Conservation (phyloP, 148 eudicot genomes). For the Chenopodium album region DNA sequence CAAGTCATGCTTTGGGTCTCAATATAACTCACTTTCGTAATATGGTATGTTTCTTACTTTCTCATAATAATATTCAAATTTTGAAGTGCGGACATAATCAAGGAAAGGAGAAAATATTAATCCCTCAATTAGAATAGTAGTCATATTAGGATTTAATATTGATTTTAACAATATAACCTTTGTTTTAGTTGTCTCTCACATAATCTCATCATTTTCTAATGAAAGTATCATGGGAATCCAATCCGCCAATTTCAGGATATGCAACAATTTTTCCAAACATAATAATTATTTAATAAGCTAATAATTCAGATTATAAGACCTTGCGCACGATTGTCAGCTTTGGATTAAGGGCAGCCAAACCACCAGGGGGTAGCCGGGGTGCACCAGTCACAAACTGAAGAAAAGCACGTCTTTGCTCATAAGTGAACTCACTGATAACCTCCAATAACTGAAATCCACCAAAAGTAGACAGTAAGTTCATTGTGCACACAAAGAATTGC, state of each 20-base stretch:
- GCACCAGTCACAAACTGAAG: conserved; percentile 95
- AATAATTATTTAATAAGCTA: background rate
- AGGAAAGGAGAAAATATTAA: background rate
- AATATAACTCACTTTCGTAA: no score
- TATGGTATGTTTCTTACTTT: no score
- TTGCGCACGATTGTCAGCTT: conserved; percentile 93
- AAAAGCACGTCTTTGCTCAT: conserved; percentile 73
- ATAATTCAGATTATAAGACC: conserved; percentile 36
- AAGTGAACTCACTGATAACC: conserved; percentile 69
- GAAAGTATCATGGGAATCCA: background rate
- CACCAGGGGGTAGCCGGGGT: conserved; percentile 90
- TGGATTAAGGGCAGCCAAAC: conserved; percentile 88
- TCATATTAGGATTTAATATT: background rate
- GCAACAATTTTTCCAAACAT: background rate
- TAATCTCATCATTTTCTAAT: no score
- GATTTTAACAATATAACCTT: no score
- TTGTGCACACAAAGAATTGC: background rate
- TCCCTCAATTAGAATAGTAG: background rate
- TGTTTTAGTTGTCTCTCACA: no score
- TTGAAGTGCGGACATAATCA: background rate
- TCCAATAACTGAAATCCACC: conserved; percentile 64
- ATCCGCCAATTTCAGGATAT: background rate
- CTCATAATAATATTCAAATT: no score
- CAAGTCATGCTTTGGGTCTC: no score
- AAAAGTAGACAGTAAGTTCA: conserved; percentile 2